Evolutionary conservation across 2,329 filamentous ascomycete species (phyloP).

Genomic region (Penicillium sp.): DNA sequence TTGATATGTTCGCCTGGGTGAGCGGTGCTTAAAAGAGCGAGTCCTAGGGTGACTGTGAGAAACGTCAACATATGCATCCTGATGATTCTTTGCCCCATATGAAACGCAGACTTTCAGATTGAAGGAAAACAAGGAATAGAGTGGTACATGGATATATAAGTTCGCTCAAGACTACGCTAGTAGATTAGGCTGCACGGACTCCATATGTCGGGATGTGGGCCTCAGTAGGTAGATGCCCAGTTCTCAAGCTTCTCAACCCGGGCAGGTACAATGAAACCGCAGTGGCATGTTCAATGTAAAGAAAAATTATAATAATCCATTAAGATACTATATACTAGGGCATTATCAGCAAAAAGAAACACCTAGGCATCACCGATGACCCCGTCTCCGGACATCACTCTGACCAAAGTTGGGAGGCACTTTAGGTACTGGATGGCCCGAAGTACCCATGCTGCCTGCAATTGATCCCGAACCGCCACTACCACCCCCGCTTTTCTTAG

Average conservation of each 20-base stretch:
- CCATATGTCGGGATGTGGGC: not conserved
- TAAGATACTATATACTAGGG: constrained; percentile 4
- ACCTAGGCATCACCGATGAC: constrained; percentile 29
- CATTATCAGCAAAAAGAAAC: not conserved
- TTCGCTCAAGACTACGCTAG: not conserved
- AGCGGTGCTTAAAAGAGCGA: not conserved
- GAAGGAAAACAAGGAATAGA: not conserved
- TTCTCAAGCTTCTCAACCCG: not conserved
- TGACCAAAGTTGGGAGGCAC: constrained; percentile 35
- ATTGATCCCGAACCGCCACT: constrained; percentile 27
- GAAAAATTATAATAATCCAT: not conserved
- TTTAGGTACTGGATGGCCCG: constrained; percentile 31
- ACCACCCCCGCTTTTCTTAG: constrained; percentile 31
- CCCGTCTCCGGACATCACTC: constrained; percentile 33
- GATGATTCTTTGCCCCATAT: not conserved
- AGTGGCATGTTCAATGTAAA: not conserved
- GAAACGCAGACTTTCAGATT: not conserved
- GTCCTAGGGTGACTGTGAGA: not conserved
- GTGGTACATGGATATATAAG: not conserved
- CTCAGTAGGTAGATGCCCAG: not conserved
- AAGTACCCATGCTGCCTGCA: constrained; percentile 24
- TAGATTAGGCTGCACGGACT: not conserved
- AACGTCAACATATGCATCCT: not conserved
- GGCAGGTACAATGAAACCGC: no score
- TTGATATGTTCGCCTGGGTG: not conserved